phyloP scores from a whole-genome alignment of 495 filamentous ascomycete genomes.

The Xylaria nigripes region DNA sequence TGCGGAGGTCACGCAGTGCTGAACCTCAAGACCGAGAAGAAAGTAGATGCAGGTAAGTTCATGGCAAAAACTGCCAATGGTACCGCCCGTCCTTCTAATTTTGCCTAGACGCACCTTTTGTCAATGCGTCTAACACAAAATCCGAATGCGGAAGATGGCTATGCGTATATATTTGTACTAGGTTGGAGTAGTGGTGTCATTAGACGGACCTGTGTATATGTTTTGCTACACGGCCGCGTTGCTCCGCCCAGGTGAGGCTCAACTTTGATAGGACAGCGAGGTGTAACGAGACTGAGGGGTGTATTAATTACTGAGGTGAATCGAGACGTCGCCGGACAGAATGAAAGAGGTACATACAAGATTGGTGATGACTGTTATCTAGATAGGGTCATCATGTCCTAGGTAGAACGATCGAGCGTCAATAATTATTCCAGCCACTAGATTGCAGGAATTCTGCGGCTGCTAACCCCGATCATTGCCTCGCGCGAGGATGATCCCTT shows the following conservation, averaged over 20 bases:
- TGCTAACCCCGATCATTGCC: not conserved
- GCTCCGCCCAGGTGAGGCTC: conserved; percentile 12
- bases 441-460: conserved; percentile 9
- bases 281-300: conserved; percentile 3
- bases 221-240: not conserved
- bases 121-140: not conserved
- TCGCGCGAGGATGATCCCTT: not conserved
- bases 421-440: conserved; percentile 27
- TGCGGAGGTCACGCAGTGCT: not conserved
- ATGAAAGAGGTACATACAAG: conserved; percentile 14
- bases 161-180: not conserved
- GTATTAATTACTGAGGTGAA: not conserved
- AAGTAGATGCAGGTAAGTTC: not conserved
- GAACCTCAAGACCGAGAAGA: not conserved
- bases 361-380: conserved; percentile 10
- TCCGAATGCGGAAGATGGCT: not conserved
- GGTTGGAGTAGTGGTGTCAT: not conserved
- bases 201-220: not conserved
- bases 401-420: conserved; percentile 5
- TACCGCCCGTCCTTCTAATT: not conserved
- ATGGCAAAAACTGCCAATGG: conserved; percentile 3
- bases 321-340: not conserved
- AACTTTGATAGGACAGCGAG: conserved; percentile 10
- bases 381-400: not conserved
- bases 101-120: not conserved